Percentiles rank a stretch among this genome's conserved stretches.
phyloP scores from a whole-genome alignment of 2,329 filamentous ascomycete species.

The Fusarium stilboides region DNA sequence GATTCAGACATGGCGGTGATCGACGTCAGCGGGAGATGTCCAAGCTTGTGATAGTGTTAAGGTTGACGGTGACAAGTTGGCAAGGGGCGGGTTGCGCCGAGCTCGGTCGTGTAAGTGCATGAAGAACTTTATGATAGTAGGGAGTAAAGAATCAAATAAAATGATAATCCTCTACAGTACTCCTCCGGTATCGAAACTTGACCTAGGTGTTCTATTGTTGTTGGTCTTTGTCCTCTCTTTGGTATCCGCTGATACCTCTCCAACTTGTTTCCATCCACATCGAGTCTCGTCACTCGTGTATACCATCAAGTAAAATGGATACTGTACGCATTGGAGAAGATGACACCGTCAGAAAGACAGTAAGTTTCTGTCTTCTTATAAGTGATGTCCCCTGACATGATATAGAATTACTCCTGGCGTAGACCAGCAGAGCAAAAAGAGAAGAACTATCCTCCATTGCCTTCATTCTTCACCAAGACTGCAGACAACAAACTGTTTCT shows the following conservation, averaged over 20 bases:
- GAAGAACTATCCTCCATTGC: slow-evolving; percentile 8
- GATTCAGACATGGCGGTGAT: neutral
- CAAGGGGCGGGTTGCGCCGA: slow-evolving; percentile 1
- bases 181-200: neutral
- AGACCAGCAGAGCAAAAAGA: neutral
- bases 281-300: neutral
- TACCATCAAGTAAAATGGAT: slow-evolving; percentile 7
- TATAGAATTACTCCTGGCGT: slow-evolving; percentile 10
- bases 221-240: neutral
- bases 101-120: neutral
- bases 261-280: neutral
- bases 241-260: neutral
- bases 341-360: neutral
- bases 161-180: neutral
- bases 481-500: slow-evolving; percentile 10
- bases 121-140: neutral
- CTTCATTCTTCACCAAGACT: slow-evolving; percentile 15
- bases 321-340: neutral
- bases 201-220: neutral
- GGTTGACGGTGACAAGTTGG: slow-evolving; percentile 1
- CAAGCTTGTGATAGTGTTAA: slow-evolving; percentile 13
- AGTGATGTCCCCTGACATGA: neutral
- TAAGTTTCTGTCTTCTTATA: neutral
- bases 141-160: neutral
- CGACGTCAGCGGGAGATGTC: slow-evolving; percentile 8